Conservation (phyloP, 805 yeast species). For the Zygosaccharomyces gambellarensis region DNA sequence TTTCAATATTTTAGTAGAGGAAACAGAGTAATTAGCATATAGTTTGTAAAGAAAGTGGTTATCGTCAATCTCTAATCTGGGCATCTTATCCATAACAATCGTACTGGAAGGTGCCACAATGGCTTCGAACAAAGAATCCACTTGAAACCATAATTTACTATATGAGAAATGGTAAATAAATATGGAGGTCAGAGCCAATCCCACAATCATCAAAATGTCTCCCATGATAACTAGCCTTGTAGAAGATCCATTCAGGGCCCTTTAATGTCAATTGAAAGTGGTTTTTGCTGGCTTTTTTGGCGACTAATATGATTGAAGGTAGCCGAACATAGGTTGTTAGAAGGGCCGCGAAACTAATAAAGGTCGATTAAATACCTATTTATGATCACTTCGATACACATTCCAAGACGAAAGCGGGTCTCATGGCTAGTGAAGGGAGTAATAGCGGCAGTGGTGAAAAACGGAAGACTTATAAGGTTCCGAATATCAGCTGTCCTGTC, state of each 20-base stretch:
- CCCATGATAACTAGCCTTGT: slow-evolving; percentile 7
- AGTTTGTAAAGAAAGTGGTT: slow-evolving; percentile 26
- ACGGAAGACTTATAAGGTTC: neutral
- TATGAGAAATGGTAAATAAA: slow-evolving; percentile 11
- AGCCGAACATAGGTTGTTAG: neutral
- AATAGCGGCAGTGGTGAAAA: neutral
- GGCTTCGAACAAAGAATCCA: slow-evolving; percentile 25
- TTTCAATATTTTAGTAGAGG: slow-evolving; percentile 21
- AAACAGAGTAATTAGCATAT: slow-evolving; percentile 29
- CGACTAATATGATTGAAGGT: neutral
- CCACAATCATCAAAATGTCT: slow-evolving; percentile 10
- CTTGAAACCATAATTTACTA: slow-evolving; percentile 12
- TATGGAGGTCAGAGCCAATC: slow-evolving; percentile 5
- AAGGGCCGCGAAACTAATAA: neutral
- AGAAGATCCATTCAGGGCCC: slow-evolving; percentile 1
- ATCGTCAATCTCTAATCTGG: slow-evolving; percentile 12
- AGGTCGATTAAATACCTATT: neutral
- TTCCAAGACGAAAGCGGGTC: neutral
- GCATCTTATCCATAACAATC: slow-evolving; percentile 5
- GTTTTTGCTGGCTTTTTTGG: neutral
- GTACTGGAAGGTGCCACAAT: slow-evolving; percentile 10
- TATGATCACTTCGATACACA: neutral
- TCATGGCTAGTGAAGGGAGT: neutral
- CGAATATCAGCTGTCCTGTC: slow-evolving; percentile 53
- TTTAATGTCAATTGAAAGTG: neutral